Conservation (phyloP, 2,329 filamentous ascomycete genomes). For the Aureobasidium sp. region DNA sequence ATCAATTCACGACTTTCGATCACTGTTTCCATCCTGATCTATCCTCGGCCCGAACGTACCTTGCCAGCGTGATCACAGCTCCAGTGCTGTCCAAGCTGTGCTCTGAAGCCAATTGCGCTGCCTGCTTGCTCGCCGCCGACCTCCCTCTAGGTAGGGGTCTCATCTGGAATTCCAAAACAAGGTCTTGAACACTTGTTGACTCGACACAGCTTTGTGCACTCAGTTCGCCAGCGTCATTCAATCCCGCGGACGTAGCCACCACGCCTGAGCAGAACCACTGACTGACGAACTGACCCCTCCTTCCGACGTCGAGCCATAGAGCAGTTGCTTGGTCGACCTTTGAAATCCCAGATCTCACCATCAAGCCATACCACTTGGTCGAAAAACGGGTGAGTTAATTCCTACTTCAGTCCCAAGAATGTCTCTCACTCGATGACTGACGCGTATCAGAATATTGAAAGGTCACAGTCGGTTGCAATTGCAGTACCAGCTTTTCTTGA, state of each 20-base stretch:
- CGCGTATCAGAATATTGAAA: constrained; percentile 9
- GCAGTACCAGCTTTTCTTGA: neutral
- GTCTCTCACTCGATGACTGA: neutral
- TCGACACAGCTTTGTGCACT: neutral
- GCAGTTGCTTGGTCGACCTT: neutral
- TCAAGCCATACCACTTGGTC: neutral
- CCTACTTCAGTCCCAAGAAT: neutral
- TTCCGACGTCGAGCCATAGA: neutral
- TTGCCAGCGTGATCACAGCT: constrained; percentile 2
- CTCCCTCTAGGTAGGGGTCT: neutral
- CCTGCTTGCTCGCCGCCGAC: neutral
- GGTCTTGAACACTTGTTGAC: neutral
- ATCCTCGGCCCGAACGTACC: constrained; percentile 8
- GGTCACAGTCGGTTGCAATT: constrained; percentile 9
- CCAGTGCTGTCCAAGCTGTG: neutral
- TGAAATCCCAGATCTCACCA: neutral
- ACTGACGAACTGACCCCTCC: neutral
- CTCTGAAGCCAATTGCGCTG: neutral
- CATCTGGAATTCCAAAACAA: neutral
- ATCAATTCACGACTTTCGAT: neutral
- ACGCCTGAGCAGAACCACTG: neutral
- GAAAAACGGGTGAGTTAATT: constrained; percentile 1
- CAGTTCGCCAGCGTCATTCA: neutral
- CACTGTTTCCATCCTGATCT: constrained; percentile 3
- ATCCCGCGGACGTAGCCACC: neutral